Evolutionary conservation across 78 protist genomes (phyloP).

Genomic region (Parvularia atlantis): DNA sequence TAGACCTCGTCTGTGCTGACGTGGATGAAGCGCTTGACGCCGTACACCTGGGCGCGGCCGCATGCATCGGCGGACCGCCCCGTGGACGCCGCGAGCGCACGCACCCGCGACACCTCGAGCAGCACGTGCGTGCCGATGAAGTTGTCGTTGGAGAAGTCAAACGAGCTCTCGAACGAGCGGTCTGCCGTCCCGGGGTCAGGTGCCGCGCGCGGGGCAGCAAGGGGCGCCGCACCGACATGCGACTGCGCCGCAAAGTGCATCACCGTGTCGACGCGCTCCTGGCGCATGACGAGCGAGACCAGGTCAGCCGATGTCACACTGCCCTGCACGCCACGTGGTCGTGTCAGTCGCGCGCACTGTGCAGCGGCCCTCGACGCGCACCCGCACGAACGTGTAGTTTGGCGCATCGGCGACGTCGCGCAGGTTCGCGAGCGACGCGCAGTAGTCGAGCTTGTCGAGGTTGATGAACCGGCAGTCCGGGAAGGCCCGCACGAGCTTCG

Average conservation of each 20-base stretch:
- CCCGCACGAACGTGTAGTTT: slow-evolving; percentile 50
- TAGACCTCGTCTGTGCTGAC: slow-evolving; percentile 95
- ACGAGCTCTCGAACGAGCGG: slow-evolving; percentile 59
- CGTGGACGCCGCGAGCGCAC: neutral
- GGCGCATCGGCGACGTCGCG: neutral
- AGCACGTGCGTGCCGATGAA: slow-evolving; percentile 87
- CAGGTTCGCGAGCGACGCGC: slow-evolving; percentile 58
- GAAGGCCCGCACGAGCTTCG: slow-evolving; percentile 11
- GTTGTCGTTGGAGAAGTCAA: slow-evolving; percentile 74
- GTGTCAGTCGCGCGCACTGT: neutral
- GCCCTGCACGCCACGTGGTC: neutral
- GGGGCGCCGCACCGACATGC: slow-evolving; percentile 64
- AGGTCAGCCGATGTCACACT: neutral
- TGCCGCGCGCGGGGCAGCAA: neutral
- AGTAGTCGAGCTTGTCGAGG: slow-evolving; percentile 78
- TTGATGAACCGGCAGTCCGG: slow-evolving; percentile 33
- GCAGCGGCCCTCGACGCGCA: neutral
- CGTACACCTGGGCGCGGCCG: too few species aligned
- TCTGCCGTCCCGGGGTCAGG: slow-evolving; percentile 20
- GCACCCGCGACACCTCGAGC: slow-evolving; percentile 45
- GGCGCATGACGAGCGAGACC: slow-evolving; percentile 27
- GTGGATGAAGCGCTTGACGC: slow-evolving; percentile 80
- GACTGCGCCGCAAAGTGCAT: slow-evolving; percentile 89
- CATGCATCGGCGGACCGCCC: too few species aligned
- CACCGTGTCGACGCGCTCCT: slow-evolving; percentile 76